Conservation (phyloP, 2,329 filamentous ascomycete genomes). For the Claviceps cyperi region DNA sequence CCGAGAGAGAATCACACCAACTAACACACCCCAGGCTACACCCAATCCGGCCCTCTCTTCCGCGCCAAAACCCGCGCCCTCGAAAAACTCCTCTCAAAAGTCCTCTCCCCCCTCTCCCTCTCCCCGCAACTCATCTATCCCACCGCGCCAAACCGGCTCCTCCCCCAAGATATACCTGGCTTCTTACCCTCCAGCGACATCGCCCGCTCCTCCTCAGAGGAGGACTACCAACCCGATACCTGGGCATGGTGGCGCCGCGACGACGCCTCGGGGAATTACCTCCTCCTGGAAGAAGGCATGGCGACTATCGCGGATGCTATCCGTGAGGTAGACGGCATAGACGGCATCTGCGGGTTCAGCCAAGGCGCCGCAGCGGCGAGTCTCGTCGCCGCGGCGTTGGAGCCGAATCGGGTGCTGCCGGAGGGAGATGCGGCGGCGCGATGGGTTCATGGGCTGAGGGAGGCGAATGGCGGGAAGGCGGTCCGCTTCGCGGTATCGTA, state of each 20-base stretch:
- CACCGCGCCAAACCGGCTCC: slow-evolving; percentile 51
- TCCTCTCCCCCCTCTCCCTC: slow-evolving; percentile 45
- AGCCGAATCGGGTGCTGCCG: slow-evolving; percentile 25
- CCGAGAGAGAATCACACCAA: no score
- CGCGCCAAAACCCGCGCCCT: slow-evolving; percentile 77
- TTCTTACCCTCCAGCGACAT: slow-evolving; percentile 33
- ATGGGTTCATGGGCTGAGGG: slow-evolving; percentile 32
- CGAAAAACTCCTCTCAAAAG: slow-evolving; percentile 64
- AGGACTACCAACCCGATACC: slow-evolving; percentile 44
- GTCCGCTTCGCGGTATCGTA: slow-evolving; percentile 65
- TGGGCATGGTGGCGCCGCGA: slow-evolving; percentile 76
- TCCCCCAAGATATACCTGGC: slow-evolving; percentile 53
- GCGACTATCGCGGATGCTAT: slow-evolving; percentile 46
- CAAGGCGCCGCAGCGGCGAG: slow-evolving; percentile 63
- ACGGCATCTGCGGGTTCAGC: slow-evolving; percentile 70
- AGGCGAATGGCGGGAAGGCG: slow-evolving; percentile 30
- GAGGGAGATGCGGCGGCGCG: slow-evolving; percentile 11
- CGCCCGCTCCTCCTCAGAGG: slow-evolving; percentile 25
- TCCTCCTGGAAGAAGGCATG: slow-evolving; percentile 56
- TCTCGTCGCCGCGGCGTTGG: slow-evolving; percentile 59
- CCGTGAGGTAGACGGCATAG: slow-evolving; percentile 49
- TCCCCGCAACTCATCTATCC: slow-evolving; percentile 49
- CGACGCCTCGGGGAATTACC: slow-evolving; percentile 48
- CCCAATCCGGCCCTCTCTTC: slow-evolving; percentile 78
- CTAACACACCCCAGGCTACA: slow-evolving; percentile 47